Conservation (phyloP, 345 rosid genomes). For the Aegle marmelos region DNA sequence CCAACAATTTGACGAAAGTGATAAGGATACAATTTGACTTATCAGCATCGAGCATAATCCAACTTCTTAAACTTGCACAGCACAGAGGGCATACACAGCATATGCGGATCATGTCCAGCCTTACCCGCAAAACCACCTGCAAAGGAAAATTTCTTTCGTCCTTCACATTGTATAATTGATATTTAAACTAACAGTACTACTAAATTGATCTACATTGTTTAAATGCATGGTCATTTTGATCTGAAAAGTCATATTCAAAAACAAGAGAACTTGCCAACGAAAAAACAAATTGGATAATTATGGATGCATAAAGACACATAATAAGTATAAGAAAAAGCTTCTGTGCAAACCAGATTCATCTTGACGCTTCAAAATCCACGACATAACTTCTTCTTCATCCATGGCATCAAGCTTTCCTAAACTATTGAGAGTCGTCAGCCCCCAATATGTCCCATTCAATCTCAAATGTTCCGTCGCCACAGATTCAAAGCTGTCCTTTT, state of each 20-base stretch:
- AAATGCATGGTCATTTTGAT: neutral
- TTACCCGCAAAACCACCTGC: constrained; percentile 98
- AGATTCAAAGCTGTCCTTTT: constrained; percentile 74
- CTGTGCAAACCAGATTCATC: constrained; percentile 63
- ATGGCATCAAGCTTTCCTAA: constrained; percentile 66
- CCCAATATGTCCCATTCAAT: constrained; percentile 93
- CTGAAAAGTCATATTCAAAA: neutral
- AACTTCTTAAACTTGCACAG: constrained; percentile 79
- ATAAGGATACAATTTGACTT: constrained; percentile 78
- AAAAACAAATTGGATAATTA: neutral
- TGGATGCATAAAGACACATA: neutral
- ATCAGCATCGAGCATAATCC: constrained; percentile 53
- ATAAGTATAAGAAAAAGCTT: neutral
- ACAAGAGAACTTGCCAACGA: neutral
- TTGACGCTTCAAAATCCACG: constrained; percentile 81
- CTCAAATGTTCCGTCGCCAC: constrained; percentile 88
- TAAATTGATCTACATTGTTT: neutral
- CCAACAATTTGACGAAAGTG: constrained; percentile 15
- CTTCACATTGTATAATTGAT: neutral
- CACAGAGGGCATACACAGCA: constrained; percentile 68
- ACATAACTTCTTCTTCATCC: constrained; percentile 45
- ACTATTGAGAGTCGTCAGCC: constrained; percentile 68
- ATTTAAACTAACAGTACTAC: neutral
- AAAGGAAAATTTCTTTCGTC: constrained; percentile 2
- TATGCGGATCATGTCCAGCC: constrained; percentile 82